These are phyloP conservation scores for Fagopyrum tataricum DNA, from an alignment of 148 eudicot genomes.

Conservation along the genomic window DNA sequence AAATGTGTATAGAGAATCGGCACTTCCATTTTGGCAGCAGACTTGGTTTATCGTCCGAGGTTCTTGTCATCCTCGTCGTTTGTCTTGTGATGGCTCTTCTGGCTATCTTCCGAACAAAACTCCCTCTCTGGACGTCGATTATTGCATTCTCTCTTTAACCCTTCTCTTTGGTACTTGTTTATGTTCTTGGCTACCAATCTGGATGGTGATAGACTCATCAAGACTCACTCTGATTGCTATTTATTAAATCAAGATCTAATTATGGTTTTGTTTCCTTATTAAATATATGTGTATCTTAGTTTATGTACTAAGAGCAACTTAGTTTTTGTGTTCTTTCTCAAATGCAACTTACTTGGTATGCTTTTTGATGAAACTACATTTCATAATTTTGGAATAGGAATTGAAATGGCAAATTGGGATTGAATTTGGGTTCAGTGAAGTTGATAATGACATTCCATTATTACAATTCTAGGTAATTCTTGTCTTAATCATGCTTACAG, in stretches of 20 bases:
- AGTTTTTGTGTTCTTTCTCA: no score
- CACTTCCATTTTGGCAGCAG: no score
- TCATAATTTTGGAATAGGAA: no score
- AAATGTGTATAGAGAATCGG: no score
- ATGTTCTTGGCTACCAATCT: constrained; percentile 66
- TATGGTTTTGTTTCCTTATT: neutral
- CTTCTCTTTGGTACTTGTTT: constrained; percentile 59
- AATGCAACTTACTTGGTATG: no score
- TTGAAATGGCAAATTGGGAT: no score
- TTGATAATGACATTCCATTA: no score
- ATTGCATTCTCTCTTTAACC: constrained; percentile 81
- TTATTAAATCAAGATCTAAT: neutral
- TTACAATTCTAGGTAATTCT: no score
- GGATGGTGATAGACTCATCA: constrained; percentile 66
- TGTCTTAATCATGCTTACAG: no score
- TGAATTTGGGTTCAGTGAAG: no score
- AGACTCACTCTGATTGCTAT: constrained; percentile 3
- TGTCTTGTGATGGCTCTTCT: constrained; percentile 67
- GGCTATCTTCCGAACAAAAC: constrained; percentile 68
- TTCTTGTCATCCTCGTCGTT: constrained; percentile 70
- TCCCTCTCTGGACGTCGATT: constrained; percentile 72
- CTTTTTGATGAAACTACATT: no score
- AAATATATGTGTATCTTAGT: neutral
- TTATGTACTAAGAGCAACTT: neutral
- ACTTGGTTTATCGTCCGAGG: constrained; percentile 96